These are phyloP conservation scores for Metschnikowia chrysomelidarum DNA, from an alignment of 805 yeast genomes.

Conservation along the genomic window DNA sequence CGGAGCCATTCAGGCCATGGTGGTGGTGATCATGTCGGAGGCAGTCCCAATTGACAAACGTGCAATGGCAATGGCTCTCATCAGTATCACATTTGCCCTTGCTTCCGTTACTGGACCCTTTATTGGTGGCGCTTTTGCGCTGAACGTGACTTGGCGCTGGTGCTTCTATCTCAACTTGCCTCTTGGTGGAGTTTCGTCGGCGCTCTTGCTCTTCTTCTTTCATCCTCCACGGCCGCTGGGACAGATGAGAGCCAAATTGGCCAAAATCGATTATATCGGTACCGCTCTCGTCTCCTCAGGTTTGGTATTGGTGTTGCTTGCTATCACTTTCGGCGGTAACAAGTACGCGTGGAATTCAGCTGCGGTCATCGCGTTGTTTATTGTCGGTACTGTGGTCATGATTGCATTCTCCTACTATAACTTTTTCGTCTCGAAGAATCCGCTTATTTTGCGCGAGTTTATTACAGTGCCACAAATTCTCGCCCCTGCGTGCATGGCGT, in stretches of 20 bases:
- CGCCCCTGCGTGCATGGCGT: conserved; percentile 36
- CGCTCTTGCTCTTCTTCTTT: conserved; percentile 38
- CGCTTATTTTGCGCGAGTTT: conserved; percentile 46
- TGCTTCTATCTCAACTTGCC: conserved; percentile 72
- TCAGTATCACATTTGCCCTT: conserved; percentile 45
- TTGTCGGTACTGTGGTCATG: conserved; percentile 42
- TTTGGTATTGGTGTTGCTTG: conserved; percentile 45
- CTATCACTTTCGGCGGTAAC: conserved; percentile 54
- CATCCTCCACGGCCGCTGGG: conserved; percentile 49
- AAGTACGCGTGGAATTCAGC: conserved; percentile 54
- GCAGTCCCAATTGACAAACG: conserved; percentile 44
- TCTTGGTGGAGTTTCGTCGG: conserved; percentile 52
- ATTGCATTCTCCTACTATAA: conserved; percentile 39
- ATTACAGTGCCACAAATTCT: conserved; percentile 35
- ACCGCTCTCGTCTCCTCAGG: conserved; percentile 42
- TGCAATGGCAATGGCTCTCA: conserved; percentile 36
- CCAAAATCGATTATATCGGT: conserved; percentile 50
- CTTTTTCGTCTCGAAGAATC: conserved; percentile 41
- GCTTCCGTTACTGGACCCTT: conserved; percentile 61
- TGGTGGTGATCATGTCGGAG: conserved; percentile 57
- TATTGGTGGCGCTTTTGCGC: conserved; percentile 64
- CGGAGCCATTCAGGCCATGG: conserved; percentile 61
- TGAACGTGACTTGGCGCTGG: conserved; percentile 70
- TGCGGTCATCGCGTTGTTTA: conserved; percentile 47
- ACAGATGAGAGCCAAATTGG: conserved; percentile 34